These are phyloP conservation scores for Fusarium lyarnte DNA, from an alignment of 2,329 filamentous ascomycete species.

Conservation along the genomic window DNA sequence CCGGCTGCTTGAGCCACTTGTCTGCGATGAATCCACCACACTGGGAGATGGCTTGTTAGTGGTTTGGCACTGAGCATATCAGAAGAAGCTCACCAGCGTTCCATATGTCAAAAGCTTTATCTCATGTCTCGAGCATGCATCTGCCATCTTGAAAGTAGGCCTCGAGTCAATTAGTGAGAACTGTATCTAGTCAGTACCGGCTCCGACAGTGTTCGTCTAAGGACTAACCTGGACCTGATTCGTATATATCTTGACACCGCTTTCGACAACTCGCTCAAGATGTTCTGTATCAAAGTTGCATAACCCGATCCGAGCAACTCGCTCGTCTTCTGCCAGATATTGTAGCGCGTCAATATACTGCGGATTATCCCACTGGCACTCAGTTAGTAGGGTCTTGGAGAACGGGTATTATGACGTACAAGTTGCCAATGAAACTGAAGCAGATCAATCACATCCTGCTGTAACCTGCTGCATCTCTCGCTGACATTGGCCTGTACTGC, in stretches of 20 bases:
- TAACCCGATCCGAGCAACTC: accelerated
- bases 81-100: neutral
- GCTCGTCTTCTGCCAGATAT: neutral
- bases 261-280: neutral
- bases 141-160: neutral
- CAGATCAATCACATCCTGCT: neutral
- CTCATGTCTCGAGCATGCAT: neutral
- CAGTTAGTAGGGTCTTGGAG: neutral
- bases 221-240: neutral
- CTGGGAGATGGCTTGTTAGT: neutral
- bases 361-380: neutral
- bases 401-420: accelerated
- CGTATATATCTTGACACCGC: neutral
- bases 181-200: neutral
- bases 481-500: neutral
- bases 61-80: accelerated
- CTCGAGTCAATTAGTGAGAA: neutral
- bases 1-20: neutral
- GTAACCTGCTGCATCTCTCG: neutral
- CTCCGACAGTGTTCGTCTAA: too few species aligned
- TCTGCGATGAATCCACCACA: neutral
- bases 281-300: neutral
- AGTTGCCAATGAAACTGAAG: neutral
- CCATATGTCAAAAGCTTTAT: neutral
- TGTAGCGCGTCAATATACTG: neutral